Base-by-base conservation (phyloP, 345 rosid species). In the Reutealis trisperma region DNA sequence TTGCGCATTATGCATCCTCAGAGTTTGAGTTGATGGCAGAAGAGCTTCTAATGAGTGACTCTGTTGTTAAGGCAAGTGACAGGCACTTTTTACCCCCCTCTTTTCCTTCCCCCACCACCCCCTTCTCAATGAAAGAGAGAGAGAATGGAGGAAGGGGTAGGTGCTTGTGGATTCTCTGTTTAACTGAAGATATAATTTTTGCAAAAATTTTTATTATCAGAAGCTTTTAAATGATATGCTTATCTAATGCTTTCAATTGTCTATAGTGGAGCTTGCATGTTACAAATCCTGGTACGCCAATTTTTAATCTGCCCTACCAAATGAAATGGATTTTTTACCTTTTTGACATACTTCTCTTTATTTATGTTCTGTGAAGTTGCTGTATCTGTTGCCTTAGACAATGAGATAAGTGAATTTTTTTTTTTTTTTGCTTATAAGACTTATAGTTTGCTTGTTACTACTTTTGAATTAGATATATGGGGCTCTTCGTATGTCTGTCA, bases 11-110 rank as follows among this genome's bases (percentile, higher is more conserved):
- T 80, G 86, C 89, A 47, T 76, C 87, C 30, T 90, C 91, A 1
- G 92, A 85, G 71, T 90, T 90, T 75, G 94, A 90, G 79, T 80
- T 90, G 83, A 88, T 90, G 90, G 91, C 92, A 37, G 94, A 90
- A 84, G 94, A 89, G 75, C 90, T 90, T 78, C 79, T 90, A 78
- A 87, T 89, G 92, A 87, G 94, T 24, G 92, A 90, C 75, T 89
- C 94, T 25, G 73, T 84, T 79, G 74, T 90, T 77, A 90, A 88
- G 91, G 94, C 80, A 85, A 84, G 88, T 82, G 34, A 16, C 47
- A 67, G 21, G 59, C 64, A 8, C 78, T 55, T 59, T 30, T 10
- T 54, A 6, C 14, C 63, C 34, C 51, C 54, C 44, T 74, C 34
- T 5, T 21, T 37, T 37, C 41, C 41, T 37, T 3, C 41, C 41